phyloP scores from a whole-genome alignment of 495 filamentous ascomycete genomes.

The Neurospora sp. region DNA sequence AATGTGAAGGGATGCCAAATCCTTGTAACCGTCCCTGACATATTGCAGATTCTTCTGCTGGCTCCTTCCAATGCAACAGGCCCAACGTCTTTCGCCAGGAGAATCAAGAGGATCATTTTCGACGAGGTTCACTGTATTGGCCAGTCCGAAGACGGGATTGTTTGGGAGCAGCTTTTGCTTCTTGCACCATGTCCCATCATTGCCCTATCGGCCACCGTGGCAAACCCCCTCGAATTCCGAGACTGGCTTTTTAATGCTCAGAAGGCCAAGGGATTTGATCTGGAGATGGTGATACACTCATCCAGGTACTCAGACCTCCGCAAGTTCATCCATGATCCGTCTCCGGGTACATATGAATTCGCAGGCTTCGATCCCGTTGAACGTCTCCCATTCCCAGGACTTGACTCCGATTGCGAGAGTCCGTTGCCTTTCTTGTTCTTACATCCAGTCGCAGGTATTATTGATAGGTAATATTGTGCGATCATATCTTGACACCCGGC shows the following conservation, averaged over 20 bases:
- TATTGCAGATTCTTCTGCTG: constrained; percentile 71
- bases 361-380: constrained; percentile 33
- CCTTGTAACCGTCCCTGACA: constrained; percentile 65
- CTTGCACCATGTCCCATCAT: constrained; percentile 70
- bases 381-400: constrained; percentile 22
- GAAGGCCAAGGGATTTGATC: constrained; percentile 32
- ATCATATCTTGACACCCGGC: background rate
- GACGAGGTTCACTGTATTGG: constrained; percentile 80
- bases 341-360: constrained; percentile 45
- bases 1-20: constrained; percentile 62
- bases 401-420: constrained; percentile 35
- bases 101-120: constrained; percentile 67
- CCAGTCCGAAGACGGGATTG: constrained; percentile 63
- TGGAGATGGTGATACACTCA: constrained; percentile 55
- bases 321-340: constrained; percentile 51
- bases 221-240: constrained; percentile 61
- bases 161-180: constrained; percentile 74
- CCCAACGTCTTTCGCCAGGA: constrained; percentile 45
- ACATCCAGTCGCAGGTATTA: constrained; percentile 59
- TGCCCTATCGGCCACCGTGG: constrained; percentile 70
- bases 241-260: constrained; percentile 58
- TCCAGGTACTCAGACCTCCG: constrained; percentile 65
- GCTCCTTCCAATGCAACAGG: constrained; percentile 51
- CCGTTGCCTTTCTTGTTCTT: constrained; percentile 43
- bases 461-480: constrained; percentile 19